Evolutionary conservation across 2,329 filamentous ascomycete genomes (phyloP).

Genomic region (Escovopsis sp.): DNA sequence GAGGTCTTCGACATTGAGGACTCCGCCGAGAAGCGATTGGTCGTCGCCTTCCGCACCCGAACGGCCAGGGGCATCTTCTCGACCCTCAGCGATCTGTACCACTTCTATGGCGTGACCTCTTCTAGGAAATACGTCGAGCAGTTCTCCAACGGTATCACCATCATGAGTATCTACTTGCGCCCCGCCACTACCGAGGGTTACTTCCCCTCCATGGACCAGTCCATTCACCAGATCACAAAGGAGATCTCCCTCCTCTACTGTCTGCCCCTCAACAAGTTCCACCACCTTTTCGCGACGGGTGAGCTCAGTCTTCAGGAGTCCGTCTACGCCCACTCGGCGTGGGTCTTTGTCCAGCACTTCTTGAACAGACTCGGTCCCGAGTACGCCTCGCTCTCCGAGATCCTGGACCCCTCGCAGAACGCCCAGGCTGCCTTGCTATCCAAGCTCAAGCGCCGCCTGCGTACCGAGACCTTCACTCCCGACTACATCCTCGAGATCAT

Average conservation of each 20-base stretch:
- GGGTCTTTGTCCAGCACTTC: slow-evolving; percentile 97
- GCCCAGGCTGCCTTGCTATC: slow-evolving; percentile 74
- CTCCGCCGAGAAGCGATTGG: slow-evolving; percentile 80
- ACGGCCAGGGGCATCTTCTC: slow-evolving; percentile 91
- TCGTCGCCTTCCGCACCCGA: slow-evolving; percentile 86
- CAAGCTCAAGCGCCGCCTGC: slow-evolving; percentile 88
- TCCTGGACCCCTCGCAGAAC: slow-evolving; percentile 68
- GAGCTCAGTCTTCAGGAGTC: slow-evolving; percentile 88
- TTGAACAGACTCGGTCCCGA: slow-evolving; percentile 87
- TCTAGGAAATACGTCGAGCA: slow-evolving; percentile 97
- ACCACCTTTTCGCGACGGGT: slow-evolving; percentile 72
- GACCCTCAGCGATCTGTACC: slow-evolving; percentile 86
- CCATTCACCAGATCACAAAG: slow-evolving; percentile 98
- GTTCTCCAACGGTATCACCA: slow-evolving; percentile 94
- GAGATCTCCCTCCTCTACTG: slow-evolving; percentile 95
- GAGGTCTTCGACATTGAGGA: slow-evolving; percentile 94
- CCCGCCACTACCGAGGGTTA: slow-evolving; percentile 47
- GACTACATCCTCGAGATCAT: slow-evolving; percentile 99
- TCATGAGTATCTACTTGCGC: slow-evolving; percentile 89
- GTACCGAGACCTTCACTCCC: slow-evolving; percentile 92
- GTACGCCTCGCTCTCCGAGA: slow-evolving; percentile 71
- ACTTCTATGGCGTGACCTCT: slow-evolving; percentile 95
- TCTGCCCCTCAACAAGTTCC: slow-evolving; percentile 93
- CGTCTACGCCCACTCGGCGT: slow-evolving; percentile 92
- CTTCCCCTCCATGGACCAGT: slow-evolving; percentile 72